phyloP scores from a whole-genome alignment of 495 filamentous ascomycete genomes.

The Neurospora tetraspora region DNA sequence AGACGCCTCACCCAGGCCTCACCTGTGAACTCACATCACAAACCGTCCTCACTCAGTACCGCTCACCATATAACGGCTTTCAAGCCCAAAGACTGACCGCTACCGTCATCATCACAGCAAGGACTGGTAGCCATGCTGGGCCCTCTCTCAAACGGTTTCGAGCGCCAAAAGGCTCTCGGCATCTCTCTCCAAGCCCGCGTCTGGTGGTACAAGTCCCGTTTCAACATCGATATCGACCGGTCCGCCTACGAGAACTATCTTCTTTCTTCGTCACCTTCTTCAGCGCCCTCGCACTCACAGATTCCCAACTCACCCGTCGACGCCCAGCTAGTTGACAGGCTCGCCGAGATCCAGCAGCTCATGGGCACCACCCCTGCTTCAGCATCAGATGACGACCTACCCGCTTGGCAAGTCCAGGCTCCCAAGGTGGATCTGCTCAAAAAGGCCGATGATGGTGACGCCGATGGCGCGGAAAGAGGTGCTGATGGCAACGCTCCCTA shows the following conservation, averaged over 20 bases:
- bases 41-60: background rate
- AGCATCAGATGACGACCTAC: constrained; percentile 13
- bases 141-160: constrained; percentile 10
- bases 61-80: background rate
- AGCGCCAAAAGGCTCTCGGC: constrained; percentile 19
- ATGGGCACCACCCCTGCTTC: constrained; percentile 1
- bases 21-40: constrained; percentile 21
- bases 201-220: constrained; percentile 33
- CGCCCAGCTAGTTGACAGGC: constrained; percentile 14
- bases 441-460: constrained; percentile 17
- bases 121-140: constrained; percentile 20
- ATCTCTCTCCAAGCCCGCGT: constrained; percentile 31
- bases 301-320: constrained; percentile 5
- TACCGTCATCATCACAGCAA: constrained; percentile 6
- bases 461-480: constrained; percentile 6
- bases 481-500: constrained; percentile 48
- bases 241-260: constrained; percentile 25
- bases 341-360: constrained; percentile 17
- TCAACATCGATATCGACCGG: constrained; percentile 25
- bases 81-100: background rate
- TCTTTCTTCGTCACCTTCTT: constrained; percentile 1
- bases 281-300: constrained; percentile 2
- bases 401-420: constrained; percentile 34
- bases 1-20: constrained; percentile 6
- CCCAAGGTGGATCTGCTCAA: constrained; percentile 32